Evolutionary conservation across 257 asterid genomes (phyloP).

Genomic region (Nicotiana benthamiana): DNA sequence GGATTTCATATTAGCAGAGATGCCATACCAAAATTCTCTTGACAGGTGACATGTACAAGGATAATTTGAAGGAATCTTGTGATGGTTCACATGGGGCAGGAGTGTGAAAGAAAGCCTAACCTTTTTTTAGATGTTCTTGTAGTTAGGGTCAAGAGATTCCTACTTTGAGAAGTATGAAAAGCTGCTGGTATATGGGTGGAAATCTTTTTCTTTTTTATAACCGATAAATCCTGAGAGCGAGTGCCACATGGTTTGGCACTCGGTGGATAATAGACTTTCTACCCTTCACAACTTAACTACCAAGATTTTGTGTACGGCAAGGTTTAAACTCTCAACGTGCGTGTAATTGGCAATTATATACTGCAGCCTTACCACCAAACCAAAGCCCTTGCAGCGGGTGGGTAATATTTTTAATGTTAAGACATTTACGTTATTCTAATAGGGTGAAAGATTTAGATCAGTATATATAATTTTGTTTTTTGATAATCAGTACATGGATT

Average conservation of each 20-base stretch:
- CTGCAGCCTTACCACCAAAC: neutral
- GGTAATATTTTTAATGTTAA: neutral
- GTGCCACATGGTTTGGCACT: neutral
- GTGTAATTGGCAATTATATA: neutral
- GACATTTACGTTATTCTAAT: neutral
- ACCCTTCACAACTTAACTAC: neutral
- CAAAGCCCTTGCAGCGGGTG: neutral
- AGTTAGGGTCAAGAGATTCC: neutral
- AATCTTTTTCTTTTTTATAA: too few relatives aligned
- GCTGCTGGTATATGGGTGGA: neutral
- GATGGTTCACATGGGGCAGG: neutral
- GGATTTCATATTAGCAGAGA: neutral
- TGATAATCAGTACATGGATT: too few relatives aligned
- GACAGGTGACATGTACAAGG: neutral
- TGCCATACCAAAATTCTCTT: neutral
- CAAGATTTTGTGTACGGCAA: neutral
- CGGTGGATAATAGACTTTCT: neutral
- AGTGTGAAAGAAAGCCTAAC: neutral
- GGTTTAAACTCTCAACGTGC: neutral
- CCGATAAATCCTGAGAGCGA: too few relatives aligned
- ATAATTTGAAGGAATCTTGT: neutral
- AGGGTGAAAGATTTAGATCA: neutral
- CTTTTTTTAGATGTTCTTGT: neutral
- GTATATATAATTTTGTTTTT: too few relatives aligned
- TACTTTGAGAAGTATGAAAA: neutral